Evolutionary conservation across 2,329 filamentous ascomycete species (phyloP), one percentile per base, ranked within the genome.

Genomic region (Botrytis elliptica): DNA sequence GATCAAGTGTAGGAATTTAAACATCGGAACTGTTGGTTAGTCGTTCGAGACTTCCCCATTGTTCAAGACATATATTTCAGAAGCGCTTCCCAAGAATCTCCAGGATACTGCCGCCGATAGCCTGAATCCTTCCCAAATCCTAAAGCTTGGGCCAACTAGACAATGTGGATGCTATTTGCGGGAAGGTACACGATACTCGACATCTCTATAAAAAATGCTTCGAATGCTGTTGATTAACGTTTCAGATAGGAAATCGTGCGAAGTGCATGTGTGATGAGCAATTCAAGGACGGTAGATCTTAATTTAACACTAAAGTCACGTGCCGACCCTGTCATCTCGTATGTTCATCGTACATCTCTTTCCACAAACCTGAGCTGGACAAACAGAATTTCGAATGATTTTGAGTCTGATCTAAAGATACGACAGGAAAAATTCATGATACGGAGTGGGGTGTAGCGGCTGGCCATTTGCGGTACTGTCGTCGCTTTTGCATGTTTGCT

Each of bases 121-220:
- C 36, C 18, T 59, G 10, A 20, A 69, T 69, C 66, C 66, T 57
- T 57, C 36, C 18, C 36, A 44, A 44, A 69, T 69, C 49, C 49
- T 42, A 29, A n/a, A 69, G 49, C 38, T n/a, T 7, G 18, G 66
- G 18, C 9, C 36, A 57, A 36, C 7, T 69, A 25, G 16, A 40
- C 29, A 36, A 57, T 42, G 36, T 22, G 22, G 46, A 29, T 4
- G 46, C 22, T 67, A n/a, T 57, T 29, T 25, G 3, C n/a, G 57
- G 40, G 20, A n/a, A 69, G n/a, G 18, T 42, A 29, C 49, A 29
- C 52, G 7, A 29, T 29, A 29, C n/a, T 33, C n/a, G n/a, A 57
- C 6, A 57, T 9, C n/a, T 57, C n/a, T 55, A 16, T 57, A 29
- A 57, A 25, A 18, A 57, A 18, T 8, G 14, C 52, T 29, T 33